Conservation (phyloP, 2,329 filamentous ascomycete genomes). For the Capronia coronata region DNA sequence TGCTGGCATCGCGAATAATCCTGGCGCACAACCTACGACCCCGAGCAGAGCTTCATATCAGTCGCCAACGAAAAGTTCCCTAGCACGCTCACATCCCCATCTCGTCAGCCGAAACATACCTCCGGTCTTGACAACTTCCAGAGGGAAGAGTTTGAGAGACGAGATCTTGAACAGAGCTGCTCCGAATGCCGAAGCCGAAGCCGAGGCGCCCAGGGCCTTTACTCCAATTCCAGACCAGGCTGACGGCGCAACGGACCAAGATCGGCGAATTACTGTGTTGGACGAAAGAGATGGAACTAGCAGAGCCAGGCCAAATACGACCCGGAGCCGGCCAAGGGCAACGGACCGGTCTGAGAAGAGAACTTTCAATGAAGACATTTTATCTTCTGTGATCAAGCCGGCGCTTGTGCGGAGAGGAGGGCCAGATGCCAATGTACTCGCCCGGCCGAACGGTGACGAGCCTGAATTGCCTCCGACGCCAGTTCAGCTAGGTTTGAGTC, state of each 20-base stretch:
- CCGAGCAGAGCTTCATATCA: conserved; percentile 26
- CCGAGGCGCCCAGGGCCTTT: background rate
- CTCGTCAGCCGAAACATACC: conserved; percentile 17
- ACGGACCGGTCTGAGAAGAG: background rate
- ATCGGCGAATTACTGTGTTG: background rate
- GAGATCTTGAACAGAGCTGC: conserved; percentile 14
- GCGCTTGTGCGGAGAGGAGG: conserved; percentile 18
- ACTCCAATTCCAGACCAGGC: background rate
- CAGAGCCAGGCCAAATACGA: no score
- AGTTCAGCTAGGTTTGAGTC: conserved; percentile 23
- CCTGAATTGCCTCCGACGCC: conserved; percentile 28
- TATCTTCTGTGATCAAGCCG: conserved; percentile 17
- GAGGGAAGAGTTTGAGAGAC: conserved; percentile 17
- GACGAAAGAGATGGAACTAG: no score
- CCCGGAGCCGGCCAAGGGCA: no score
- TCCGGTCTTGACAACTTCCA: conserved; percentile 8
- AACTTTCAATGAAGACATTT: background rate
- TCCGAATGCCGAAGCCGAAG: background rate
- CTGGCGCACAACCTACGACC: conserved; percentile 15
- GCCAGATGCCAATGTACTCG: background rate
- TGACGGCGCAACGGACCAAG: background rate
- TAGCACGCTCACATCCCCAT: conserved; percentile 28
- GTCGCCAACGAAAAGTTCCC: conserved; percentile 29
- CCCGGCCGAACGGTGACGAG: conserved; percentile 12
- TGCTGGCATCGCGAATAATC: background rate